Conservation (phyloP, 768 basidiomycete genomes). For the Cystobasidium ongulense region DNA sequence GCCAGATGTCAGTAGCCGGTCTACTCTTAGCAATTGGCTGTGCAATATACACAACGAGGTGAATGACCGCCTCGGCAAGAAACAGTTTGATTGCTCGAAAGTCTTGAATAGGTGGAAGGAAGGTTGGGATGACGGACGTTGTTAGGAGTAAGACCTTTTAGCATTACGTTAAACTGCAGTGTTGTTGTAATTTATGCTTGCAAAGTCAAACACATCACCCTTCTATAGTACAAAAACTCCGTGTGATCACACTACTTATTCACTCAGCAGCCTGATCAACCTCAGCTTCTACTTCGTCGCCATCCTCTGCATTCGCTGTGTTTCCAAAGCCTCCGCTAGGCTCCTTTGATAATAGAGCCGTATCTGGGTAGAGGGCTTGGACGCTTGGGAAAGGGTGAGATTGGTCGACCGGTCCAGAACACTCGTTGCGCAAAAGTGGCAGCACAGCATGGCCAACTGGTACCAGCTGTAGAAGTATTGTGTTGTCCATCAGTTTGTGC, state of each 20-base stretch:
- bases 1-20: constrained; percentile 56
- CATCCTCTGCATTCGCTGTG: not conserved
- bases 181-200: constrained; percentile 7
- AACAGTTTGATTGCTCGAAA: constrained; percentile 67
- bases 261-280: not conserved
- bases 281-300: constrained; percentile 4
- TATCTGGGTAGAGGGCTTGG: constrained; percentile 7
- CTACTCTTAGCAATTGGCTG: constrained; percentile 69
- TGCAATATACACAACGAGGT: constrained; percentile 90
- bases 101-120: constrained; percentile 87
- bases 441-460: not conserved
- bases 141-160: constrained; percentile 53
- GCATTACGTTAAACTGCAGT: not conserved
- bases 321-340: not conserved
- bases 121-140: constrained; percentile 76
- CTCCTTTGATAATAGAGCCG: constrained; percentile 14
- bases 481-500: too few species aligned
- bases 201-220: not conserved
- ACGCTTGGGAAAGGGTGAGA: constrained; percentile 2
- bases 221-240: not conserved
- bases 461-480: not conserved
- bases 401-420: not conserved
- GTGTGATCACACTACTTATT: not conserved
- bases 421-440: not conserved
- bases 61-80: constrained; percentile 76